Evolutionary conservation across 495 filamentous ascomycete genomes (phyloP), one percentile per base, ranked within the genome.

Genomic region (Talaromyces ruber): DNA sequence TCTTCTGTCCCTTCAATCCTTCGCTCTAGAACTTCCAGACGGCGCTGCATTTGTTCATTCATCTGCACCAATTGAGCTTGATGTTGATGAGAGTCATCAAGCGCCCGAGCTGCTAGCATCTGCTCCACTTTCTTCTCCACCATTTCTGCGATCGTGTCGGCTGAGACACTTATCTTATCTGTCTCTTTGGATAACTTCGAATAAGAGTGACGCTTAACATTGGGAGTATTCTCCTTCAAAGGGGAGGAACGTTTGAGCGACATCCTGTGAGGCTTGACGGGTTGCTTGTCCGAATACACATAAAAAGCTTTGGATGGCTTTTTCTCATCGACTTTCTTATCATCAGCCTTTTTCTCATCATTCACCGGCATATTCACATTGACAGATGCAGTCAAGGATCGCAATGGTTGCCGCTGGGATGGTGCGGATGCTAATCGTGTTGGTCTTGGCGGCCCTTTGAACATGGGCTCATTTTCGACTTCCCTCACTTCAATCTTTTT

Each of bases 401-500:
- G 82, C 43, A 97, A 72, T 5, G 92, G 92, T 68, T 96, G 92
- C 2, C 92, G 82, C 53, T 80, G 70, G 6, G 86, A 76, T 7
- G 73, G 79, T 6, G 76, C 64, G 8, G 82, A 64, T 0, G 83
- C 79, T 21, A 71, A 70, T 4, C 74, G 71, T 16, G 76, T 59
- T 32, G 77, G 81, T 55, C 85, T 81, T 4, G 84, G 82, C 22
- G 84, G 83, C 14, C 87, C 86, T 66, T 89, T 90, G 76, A 88
- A 92, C 25, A 95, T 84, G 0, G 92, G 86, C 67, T 95, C 91
- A 69, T 97, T 96, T 71, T 98, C 93, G 45, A 97, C 86, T 68
- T 97, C 93, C 61, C 90, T 86, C 8, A 97, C 87, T 71, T 98
- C 93, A 63, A 98, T 97, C 69, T 95, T 92, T 79, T 97, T 97